Evolutionary conservation across 192 early-diverging fungal genomes (phyloP), one percentile per base, ranked within the genome.

Genomic region (Rhizophagus clarus): DNA sequence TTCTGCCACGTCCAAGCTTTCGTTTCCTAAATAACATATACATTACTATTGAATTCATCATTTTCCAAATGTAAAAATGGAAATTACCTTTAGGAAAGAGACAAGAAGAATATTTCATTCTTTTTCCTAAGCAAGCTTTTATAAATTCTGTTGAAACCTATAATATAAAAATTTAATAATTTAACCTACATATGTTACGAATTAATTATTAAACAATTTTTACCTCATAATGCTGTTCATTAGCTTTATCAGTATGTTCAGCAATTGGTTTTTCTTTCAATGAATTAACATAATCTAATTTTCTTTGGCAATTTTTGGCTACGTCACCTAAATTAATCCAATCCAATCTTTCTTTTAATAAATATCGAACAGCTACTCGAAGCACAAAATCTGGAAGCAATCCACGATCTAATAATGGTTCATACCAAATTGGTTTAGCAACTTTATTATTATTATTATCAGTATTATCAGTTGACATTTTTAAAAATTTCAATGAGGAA

Each of bases 211-310:
- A 60, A 26, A 47, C 4, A 0, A 14, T 15, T 29, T 31, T 45
- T 40, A 85, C 84, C 81, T 93, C 92, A 81, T 93, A 93, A 76
- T 93, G 92, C 83, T 93, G 92, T 79, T 93, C 87, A 69, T 93
- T 93, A 32, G 92, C 92, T 79, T 92, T 88, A 45, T 91, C 85
- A 15, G 91, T 91, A 72, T 91, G 64, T 26, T 87, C 63, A 31
- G 90, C 92, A 37, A 93, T 91, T 26, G 62, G 62, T 37, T 81
- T 45, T 20, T 61, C 79, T 75, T 80, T 87, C 64, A 90, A 84
- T 6, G 31, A 40, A 40, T 70, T 37, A 61, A 89, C 83, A 85
- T 85, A 90, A 11, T 11, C 60, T 28, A 60, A 26, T 74, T 90
- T 90, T 64, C 71, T 79, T 40, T 64, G 66, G 22, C 49, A 63